These are phyloP conservation scores for Penicillium cataractarum DNA, from an alignment of 495 filamentous ascomycete species.

Conservation along the genomic window DNA sequence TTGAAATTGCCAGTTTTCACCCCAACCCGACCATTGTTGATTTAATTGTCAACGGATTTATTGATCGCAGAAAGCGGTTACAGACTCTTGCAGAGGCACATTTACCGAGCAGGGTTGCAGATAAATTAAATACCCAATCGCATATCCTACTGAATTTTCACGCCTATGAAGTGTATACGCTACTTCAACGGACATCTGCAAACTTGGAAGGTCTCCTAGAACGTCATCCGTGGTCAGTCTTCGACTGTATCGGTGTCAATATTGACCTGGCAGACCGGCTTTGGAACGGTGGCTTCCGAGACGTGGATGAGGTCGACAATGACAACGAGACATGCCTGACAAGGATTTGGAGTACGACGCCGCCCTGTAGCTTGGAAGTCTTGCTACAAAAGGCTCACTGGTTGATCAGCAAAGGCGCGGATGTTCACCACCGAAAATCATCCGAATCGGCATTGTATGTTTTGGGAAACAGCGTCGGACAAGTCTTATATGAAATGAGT, in stretches of 20 bases:
- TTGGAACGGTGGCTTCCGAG: conserved; percentile 11
- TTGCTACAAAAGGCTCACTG: conserved; percentile 11
- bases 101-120: conserved; percentile 7
- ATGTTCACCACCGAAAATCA: conserved; percentile 4
- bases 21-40: conserved; percentile 11
- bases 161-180: conserved; percentile 15
- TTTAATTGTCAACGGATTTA: conserved; percentile 4
- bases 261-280: conserved; percentile 10
- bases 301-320: conserved; percentile 7
- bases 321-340: conserved; percentile 7
- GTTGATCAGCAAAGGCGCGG: conserved; percentile 15
- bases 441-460: conserved; percentile 11
- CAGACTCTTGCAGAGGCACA: conserved; percentile 8
- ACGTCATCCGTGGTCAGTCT: conserved; percentile 11
- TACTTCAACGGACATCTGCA: conserved; percentile 6
- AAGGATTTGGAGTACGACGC: neutral
- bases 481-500: conserved; percentile 2
- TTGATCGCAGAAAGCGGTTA: conserved; percentile 14
- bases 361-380: conserved; percentile 3
- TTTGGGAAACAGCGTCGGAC: conserved; percentile 5
- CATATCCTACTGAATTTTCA: neutral
- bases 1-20: conserved; percentile 5
- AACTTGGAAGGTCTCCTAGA: conserved; percentile 11
- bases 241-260: conserved; percentile 12
- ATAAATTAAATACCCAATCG: conserved; percentile 5